Conservation (phyloP, 2,329 filamentous ascomycete species). For the Arthrinium puccinioides region DNA sequence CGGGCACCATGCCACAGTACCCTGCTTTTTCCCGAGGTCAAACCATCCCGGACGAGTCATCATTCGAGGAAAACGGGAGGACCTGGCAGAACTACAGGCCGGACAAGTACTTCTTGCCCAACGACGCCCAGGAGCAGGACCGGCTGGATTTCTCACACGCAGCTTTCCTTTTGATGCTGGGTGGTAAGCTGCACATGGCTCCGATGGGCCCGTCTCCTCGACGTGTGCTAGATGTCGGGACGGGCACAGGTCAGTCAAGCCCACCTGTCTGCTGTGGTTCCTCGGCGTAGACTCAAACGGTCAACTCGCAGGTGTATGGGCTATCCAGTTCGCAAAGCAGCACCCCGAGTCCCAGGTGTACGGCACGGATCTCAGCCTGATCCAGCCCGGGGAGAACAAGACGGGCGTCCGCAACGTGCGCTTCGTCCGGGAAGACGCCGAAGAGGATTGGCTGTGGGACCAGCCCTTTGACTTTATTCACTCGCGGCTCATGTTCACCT, state of each 20-base stretch:
- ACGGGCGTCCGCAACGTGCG: constrained; percentile 1
- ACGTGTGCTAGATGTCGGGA: constrained; percentile 1
- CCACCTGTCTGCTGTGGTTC: neutral
- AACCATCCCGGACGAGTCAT: neutral
- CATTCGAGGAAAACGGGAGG: neutral
- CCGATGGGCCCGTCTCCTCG: neutral
- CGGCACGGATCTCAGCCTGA: constrained; percentile 4
- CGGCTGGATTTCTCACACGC: constrained; percentile 5
- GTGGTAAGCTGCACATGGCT: neutral
- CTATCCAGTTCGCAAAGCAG: constrained; percentile 1
- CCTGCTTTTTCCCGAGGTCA: neutral
- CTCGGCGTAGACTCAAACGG: neutral
- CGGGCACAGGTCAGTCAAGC: neutral
- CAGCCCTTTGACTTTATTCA: constrained; percentile 3
- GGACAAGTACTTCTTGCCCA: constrained; percentile 3
- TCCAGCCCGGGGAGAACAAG: constrained; percentile 2
- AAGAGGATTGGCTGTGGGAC: constrained; percentile 1
- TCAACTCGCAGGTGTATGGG: constrained; percentile 2
- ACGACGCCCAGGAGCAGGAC: constrained; percentile 6
- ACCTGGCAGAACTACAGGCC: neutral
- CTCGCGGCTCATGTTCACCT: constrained; percentile 5
- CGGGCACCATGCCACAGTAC: neutral
- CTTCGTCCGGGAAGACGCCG: constrained; percentile 2
- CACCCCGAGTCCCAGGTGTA: constrained; percentile 3
- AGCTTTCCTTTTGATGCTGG: neutral